Evolutionary conservation across 2,329 filamentous ascomycete species (phyloP), one percentile per base, ranked within the genome.

Genomic region (Penicillium sp.): DNA sequence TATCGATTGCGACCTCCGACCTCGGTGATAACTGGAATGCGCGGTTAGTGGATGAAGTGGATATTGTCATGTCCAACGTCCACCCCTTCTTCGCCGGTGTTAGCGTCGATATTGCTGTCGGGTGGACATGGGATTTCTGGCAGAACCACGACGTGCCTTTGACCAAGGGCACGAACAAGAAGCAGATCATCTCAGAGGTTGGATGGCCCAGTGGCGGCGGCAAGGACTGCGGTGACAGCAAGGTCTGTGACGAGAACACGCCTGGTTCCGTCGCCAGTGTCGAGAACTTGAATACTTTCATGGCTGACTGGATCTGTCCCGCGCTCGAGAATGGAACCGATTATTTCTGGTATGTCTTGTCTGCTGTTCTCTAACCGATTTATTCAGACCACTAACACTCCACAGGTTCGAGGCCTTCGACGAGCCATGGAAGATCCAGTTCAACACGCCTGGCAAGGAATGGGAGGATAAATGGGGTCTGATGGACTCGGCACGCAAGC

Each of bases 391-490:
- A 14, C 61, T 70, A 60, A 69, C 58, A 42, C 22, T 16, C 4
- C 43, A 13, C 29, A 85, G 84, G 85, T 97, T 97, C 72, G 90
- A 92, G 70, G 91, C 92, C 10, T 97, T 97, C 71, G 93, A 97
- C 71, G 93, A 97, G 80, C 92, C 92, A 2, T 97, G 93, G 93
- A 97, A 97, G 78, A 79, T 88, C 53, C 69, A 74, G 18, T 96
- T 86, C 76, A 88, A 97, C 72, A 79, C 78, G 5, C 74, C 75
- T 55, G 65, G 81, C 39, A 80, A 93, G 77, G 81, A 89, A 50
- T 97, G 92, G 92, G 93, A 97, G 78, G 90, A 96, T 71, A 89
- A 96, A 72, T 97, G 93, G 93, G 93, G 94, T 10, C 77, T 97
- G 14, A 87, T 97, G 85, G 90, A 95, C 66, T 83, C 90, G 4